Evolutionary conservation across 2,329 filamentous ascomycete species (phyloP).

Genomic region (Colletotrichum destructivum): DNA sequence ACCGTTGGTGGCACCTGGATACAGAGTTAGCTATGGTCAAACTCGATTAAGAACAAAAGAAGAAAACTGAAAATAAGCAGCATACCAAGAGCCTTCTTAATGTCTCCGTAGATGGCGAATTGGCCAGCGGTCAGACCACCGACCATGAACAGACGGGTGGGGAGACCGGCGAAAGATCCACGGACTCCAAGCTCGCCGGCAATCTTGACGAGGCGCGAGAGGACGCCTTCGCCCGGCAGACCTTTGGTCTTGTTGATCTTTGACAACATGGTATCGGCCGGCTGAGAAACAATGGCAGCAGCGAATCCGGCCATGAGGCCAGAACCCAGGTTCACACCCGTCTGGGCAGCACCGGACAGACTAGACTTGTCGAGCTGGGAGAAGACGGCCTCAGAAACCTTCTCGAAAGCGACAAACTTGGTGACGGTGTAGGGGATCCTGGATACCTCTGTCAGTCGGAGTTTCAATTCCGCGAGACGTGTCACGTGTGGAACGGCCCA

Average conservation of each 20-base stretch:
- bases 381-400: conserved; percentile 84
- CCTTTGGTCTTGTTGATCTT: conserved; percentile 97
- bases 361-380: conserved; percentile 77
- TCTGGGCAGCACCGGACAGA: conserved; percentile 79
- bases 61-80: background rate
- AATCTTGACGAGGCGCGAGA: conserved; percentile 87
- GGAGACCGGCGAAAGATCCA: conserved; percentile 85
- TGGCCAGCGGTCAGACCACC: conserved; percentile 83
- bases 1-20: background rate
- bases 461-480: too few species aligned
- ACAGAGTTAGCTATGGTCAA: background rate
- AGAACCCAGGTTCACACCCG: conserved; percentile 80
- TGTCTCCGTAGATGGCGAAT: conserved; percentile 83
- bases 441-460: background rate
- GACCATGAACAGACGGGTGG: conserved; percentile 75
- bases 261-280: conserved; percentile 92
- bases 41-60: background rate
- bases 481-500: conserved; percentile 29
- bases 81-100: background rate
- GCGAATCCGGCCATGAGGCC: conserved; percentile 77
- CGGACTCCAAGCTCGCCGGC: conserved; percentile 85
- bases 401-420: conserved; percentile 96
- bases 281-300: conserved; percentile 88
- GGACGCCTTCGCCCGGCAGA: conserved; percentile 86
- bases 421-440: conserved; percentile 94